phyloP scores from a whole-genome alignment of 805 yeast genomes.

The Cyberlindnera mycetangii region DNA sequence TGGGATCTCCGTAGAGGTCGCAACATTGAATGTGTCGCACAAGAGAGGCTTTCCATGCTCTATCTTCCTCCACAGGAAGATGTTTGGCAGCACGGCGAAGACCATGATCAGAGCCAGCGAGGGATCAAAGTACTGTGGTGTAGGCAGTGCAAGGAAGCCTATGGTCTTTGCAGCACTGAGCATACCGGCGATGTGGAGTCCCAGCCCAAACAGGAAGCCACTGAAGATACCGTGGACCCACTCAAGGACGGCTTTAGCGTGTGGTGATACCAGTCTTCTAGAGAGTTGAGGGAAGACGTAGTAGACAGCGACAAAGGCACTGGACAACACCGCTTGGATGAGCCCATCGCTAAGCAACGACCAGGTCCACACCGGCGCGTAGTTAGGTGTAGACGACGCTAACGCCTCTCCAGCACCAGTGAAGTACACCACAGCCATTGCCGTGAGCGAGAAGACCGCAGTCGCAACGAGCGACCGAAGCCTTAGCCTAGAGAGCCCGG shows the following conservation, averaged over 20 bases:
- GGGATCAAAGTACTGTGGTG: conserved; percentile 42
- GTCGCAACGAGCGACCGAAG: conserved; percentile 46
- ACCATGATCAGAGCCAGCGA: conserved; percentile 42
- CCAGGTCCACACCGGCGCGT: conserved; percentile 7
- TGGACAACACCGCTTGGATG: conserved; percentile 9
- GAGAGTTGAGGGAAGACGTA: conserved; percentile 28
- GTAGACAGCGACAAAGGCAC: conserved; percentile 21
- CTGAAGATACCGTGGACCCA: conserved; percentile 22
- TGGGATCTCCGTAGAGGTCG: conserved; percentile 27
- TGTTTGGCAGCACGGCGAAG: conserved; percentile 44
- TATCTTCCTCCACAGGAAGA: conserved; percentile 33
- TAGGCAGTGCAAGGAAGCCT: conserved; percentile 42
- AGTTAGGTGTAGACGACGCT: conserved; percentile 9
- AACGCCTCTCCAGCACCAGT: conserved; percentile 2
- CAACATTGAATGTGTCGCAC: conserved; percentile 24
- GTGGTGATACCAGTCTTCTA: neutral
- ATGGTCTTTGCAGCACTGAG: conserved; percentile 40
- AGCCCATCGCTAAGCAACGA: neutral
- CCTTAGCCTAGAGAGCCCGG: conserved; percentile 46
- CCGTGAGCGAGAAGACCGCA: conserved; percentile 34
- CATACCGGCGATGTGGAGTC: conserved; percentile 47
- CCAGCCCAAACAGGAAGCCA: conserved; percentile 43
- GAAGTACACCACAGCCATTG: conserved; percentile 26
- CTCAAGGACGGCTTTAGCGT: neutral
- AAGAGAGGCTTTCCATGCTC: conserved; percentile 22